Conservation (phyloP, 2,329 filamentous ascomycete genomes). For the Immersiporthe knoxdaviesiana region DNA sequence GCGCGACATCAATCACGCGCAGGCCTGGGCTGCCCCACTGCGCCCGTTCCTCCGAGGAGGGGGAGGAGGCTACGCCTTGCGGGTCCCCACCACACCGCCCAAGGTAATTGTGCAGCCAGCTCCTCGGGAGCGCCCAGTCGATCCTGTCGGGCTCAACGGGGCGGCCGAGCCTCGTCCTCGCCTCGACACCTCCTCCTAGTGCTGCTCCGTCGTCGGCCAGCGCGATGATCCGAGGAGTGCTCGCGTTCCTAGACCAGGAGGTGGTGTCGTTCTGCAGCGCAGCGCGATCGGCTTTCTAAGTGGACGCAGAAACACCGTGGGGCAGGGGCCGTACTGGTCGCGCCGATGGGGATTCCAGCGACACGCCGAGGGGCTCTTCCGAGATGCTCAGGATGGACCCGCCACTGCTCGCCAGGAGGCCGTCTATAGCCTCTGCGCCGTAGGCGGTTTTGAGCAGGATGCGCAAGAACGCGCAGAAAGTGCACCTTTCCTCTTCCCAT, state of each 20-base stretch:
- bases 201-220: background rate
- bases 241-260: background rate
- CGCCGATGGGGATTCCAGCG: background rate
- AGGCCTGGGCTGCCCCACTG: background rate
- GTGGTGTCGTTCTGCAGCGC: background rate
- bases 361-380: background rate
- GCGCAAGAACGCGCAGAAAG: background rate
- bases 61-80: background rate
- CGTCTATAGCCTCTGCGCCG: background rate
- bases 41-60: background rate
- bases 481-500: background rate
- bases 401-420: background rate
- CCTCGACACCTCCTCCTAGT: background rate
- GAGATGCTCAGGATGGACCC: background rate
- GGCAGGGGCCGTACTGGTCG: background rate
- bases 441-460: background rate
- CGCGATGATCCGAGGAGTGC: background rate
- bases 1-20: conserved; percentile 8
- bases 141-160: background rate
- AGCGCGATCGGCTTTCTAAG: background rate
- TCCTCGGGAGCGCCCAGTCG: background rate
- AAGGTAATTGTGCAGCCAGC: conserved; percentile 1
- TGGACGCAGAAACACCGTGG: conserved; percentile 1
- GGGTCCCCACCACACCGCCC: background rate
- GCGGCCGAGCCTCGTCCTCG: background rate